Conservation (phyloP, 441 rosid species). For the Populus trichocarpa region DNA sequence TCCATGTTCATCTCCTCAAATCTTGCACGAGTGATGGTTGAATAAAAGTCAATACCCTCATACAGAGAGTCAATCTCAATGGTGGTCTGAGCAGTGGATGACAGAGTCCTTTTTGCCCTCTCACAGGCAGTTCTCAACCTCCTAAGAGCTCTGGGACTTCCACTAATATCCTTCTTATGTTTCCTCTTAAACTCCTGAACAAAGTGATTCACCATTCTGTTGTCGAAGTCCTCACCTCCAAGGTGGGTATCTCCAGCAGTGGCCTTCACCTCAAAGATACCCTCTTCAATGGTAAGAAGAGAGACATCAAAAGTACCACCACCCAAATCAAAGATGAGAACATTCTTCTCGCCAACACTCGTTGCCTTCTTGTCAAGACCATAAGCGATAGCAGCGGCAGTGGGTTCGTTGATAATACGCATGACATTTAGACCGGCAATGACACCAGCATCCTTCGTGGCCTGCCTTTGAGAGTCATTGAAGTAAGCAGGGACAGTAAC, state of each 20-base stretch:
- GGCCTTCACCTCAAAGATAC: slow-evolving; percentile 67
- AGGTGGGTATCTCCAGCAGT: slow-evolving; percentile 73
- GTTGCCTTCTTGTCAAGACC: slow-evolving; percentile 69
- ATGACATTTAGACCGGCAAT: slow-evolving; percentile 64
- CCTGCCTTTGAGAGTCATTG: slow-evolving; percentile 70
- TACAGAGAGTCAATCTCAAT: slow-evolving; percentile 63
- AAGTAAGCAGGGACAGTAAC: slow-evolving; percentile 67
- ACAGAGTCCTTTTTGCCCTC: slow-evolving; percentile 54
- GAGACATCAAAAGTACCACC: slow-evolving; percentile 83
- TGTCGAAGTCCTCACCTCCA: slow-evolving; percentile 72
- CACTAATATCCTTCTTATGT: slow-evolving; percentile 63
- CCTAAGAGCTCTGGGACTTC: slow-evolving; percentile 63
- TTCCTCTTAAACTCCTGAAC: slow-evolving; percentile 78
- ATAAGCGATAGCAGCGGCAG: slow-evolving; percentile 72
- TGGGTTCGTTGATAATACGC: slow-evolving; percentile 72
- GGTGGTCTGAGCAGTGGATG: slow-evolving; percentile 55
- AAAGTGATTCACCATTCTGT: slow-evolving; percentile 73
- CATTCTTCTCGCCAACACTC: slow-evolving; percentile 66
- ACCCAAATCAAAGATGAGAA: slow-evolving; percentile 58
- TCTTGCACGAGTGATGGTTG: slow-evolving; percentile 56
- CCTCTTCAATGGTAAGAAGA: slow-evolving; percentile 66
- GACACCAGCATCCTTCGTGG: slow-evolving; percentile 69
- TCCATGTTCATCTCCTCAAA: slow-evolving; percentile 74
- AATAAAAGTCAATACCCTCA: slow-evolving; percentile 65
- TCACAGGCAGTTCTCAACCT: slow-evolving; percentile 57